Evolutionary conservation across 1,139 yeast species (phyloP).

Genomic region (Saccharomycopsis hybrid): DNA sequence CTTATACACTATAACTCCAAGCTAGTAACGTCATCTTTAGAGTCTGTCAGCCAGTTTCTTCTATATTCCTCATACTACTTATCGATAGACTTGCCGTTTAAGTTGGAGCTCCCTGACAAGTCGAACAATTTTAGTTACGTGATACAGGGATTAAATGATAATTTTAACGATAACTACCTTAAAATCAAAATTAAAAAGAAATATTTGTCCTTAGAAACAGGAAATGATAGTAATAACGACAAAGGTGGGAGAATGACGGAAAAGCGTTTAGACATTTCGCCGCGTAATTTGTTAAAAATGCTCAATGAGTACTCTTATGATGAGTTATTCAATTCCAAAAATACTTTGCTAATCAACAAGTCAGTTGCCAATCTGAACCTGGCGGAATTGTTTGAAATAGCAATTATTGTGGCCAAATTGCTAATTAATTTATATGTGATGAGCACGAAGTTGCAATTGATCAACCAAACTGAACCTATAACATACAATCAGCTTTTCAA

Average conservation of each 20-base stretch:
- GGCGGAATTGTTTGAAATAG: constrained; percentile 16
- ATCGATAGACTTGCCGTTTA: constrained; percentile 16
- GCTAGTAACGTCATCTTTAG: constrained; percentile 12
- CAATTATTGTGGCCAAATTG: constrained; percentile 13
- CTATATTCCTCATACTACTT: constrained; percentile 14
- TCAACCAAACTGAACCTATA: not conserved
- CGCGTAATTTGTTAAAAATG: constrained; percentile 6
- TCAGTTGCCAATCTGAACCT: constrained; percentile 8
- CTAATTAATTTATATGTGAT: constrained; percentile 10
- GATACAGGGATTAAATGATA: constrained; percentile 17
- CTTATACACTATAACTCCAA: constrained; percentile 8
- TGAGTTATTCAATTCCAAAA: constrained; percentile 18
- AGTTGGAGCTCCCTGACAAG: constrained; percentile 10
- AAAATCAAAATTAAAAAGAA: constrained; percentile 1
- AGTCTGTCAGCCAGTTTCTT: constrained; percentile 17
- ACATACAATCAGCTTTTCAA: constrained; percentile 15
- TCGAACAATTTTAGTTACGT: constrained; percentile 2
- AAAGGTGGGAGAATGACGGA: constrained; percentile 12
- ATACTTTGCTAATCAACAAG: constrained; percentile 7
- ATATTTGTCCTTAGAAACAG: constrained; percentile 1
- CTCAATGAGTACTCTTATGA: constrained; percentile 17
- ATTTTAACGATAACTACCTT: constrained; percentile 6
- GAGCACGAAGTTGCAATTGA: constrained; percentile 5
- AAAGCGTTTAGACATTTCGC: constrained; percentile 6
- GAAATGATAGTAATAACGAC: not conserved